Evolutionary conservation across 179 eudicot genomes (phyloP).

Genomic region (Vitellaria paradoxa): DNA sequence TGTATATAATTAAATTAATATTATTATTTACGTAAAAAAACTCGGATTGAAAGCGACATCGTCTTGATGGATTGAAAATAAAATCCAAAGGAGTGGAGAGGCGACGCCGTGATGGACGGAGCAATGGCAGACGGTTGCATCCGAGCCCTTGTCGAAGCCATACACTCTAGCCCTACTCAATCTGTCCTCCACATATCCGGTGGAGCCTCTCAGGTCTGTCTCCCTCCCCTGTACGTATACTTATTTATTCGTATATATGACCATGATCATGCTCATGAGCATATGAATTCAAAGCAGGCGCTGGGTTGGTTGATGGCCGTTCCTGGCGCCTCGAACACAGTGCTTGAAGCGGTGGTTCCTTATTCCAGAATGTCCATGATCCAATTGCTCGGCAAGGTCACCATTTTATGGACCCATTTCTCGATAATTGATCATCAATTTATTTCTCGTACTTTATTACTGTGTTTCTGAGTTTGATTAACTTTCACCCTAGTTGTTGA

Average conservation of each 20-base stretch:
- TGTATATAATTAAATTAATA: no score
- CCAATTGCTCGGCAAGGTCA: constrained; percentile 86
- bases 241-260: background rate
- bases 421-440: background rate
- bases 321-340: constrained; percentile 91
- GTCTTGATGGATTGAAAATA: no score
- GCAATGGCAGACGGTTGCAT: constrained; percentile 13
- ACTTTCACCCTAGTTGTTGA: background rate
- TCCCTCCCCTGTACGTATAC: background rate
- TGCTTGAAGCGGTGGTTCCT: constrained; percentile 77
- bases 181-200: constrained; percentile 78
- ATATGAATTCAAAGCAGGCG: constrained; percentile 34
- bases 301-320: constrained; percentile 80
- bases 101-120: background rate
- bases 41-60: no score
- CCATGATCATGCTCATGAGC: background rate
- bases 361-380: constrained; percentile 83
- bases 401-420: constrained; percentile 8
- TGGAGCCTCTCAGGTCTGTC: constrained; percentile 77
- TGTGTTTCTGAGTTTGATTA: background rate
- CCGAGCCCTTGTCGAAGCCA: constrained; percentile 57
- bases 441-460: background rate
- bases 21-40: no score
- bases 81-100: no score
- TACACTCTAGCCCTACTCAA: constrained; percentile 76